Conservation (phyloP, 352 stramenopile species). For the Phytophthora podocarpi region DNA sequence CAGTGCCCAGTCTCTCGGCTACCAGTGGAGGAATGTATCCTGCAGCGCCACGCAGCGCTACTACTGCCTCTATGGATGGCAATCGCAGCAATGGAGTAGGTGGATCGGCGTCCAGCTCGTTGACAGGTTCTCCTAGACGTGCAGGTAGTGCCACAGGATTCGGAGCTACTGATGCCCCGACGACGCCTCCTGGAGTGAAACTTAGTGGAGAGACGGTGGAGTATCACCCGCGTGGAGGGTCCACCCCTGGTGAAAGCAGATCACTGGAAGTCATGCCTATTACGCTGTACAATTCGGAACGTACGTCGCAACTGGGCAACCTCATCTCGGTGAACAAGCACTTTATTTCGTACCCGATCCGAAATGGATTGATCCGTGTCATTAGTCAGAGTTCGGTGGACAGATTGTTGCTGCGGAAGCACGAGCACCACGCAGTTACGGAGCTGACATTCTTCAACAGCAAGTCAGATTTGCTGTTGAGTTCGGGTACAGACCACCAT, state of each 20-base stretch:
- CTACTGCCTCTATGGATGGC: slow-evolving; percentile 38
- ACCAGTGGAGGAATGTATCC: slow-evolving; percentile 38
- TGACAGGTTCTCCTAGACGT: slow-evolving; percentile 48
- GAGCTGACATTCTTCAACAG: slow-evolving; percentile 81
- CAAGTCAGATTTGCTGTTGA: slow-evolving; percentile 73
- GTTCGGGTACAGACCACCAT: slow-evolving; percentile 68
- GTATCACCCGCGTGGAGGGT: slow-evolving; percentile 52
- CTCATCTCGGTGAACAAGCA: slow-evolving; percentile 84
- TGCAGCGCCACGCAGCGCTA: slow-evolving; percentile 43
- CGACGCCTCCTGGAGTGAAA: slow-evolving; percentile 48
- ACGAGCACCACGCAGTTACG: slow-evolving; percentile 73
- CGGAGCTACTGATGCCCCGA: slow-evolving; percentile 16
- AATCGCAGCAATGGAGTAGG: slow-evolving; percentile 44
- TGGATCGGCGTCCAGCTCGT: slow-evolving; percentile 44
- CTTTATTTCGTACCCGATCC: slow-evolving; percentile 89
- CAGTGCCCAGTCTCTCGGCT: slow-evolving; percentile 40
- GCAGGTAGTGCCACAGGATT: slow-evolving; percentile 29
- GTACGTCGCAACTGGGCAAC: slow-evolving; percentile 69
- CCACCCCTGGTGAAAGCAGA: slow-evolving; percentile 41
- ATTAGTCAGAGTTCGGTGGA: slow-evolving; percentile 83
- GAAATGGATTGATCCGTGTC: slow-evolving; percentile 84
- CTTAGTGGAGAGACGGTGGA: slow-evolving; percentile 59
- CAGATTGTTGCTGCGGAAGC: slow-evolving; percentile 71
- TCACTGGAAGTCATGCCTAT: slow-evolving; percentile 87
- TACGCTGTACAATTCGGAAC: slow-evolving; percentile 83